phyloP scores from a whole-genome alignment of 805 yeast genomes.

The Osmozyma mogii region DNA sequence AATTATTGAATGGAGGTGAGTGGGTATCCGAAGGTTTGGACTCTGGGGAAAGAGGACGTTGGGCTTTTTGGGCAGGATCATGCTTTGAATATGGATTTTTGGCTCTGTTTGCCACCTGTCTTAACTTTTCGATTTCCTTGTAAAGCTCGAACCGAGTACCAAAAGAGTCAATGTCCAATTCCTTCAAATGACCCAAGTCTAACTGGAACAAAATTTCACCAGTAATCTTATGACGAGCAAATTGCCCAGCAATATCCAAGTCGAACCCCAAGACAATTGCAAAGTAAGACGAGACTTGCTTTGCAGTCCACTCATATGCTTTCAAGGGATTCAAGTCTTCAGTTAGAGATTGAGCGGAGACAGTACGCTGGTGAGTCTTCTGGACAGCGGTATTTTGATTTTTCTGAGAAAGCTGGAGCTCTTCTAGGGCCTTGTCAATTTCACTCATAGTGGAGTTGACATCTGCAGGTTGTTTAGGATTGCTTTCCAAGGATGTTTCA shows the following conservation, averaged over 20 bases:
- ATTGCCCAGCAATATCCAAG: conserved; percentile 63
- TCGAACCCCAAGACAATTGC: conserved; percentile 64
- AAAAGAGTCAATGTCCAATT: conserved; percentile 83
- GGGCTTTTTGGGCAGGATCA: neutral
- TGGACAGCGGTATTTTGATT: neutral
- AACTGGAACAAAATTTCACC: conserved; percentile 81
- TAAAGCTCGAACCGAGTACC: conserved; percentile 92
- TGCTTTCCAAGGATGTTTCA: conserved; percentile 3
- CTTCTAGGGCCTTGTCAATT: conserved; percentile 66
- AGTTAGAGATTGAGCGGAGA: conserved; percentile 5
- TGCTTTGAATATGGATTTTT: conserved; percentile 1
- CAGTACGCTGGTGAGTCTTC: neutral
- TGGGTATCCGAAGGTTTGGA: neutral
- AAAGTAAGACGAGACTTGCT: conserved; percentile 77
- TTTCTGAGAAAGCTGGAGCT: conserved; percentile 32
- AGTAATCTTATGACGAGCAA: conserved; percentile 80
- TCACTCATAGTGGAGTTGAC: conserved; percentile 56
- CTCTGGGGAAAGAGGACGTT: neutral
- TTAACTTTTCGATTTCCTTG: conserved; percentile 75
- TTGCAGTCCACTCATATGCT: conserved; percentile 71
- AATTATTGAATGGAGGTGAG: neutral
- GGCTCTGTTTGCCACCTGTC: conserved; percentile 15
- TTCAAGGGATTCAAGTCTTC: conserved; percentile 37
- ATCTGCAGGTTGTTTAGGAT: conserved; percentile 16
- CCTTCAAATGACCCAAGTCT: conserved; percentile 81